Evolutionary conservation across 225 moss, liverwort and hornwort genomes (phyloP), one percentile per base, ranked within the genome.

Genomic region (Pseudisothecium myosuroides): DNA sequence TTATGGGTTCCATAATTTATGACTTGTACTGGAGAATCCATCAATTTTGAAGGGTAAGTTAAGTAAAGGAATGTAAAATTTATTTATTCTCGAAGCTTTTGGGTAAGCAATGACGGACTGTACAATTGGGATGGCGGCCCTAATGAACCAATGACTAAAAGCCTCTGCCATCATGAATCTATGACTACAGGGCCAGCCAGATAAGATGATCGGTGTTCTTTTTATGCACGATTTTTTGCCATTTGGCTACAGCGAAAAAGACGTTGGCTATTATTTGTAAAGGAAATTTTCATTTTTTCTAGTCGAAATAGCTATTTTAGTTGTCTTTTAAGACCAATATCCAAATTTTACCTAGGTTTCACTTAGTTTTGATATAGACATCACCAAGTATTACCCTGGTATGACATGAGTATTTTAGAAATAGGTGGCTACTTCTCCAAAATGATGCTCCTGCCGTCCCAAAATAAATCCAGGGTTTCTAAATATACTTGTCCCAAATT

Each of bases 271-370:
- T 7, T 28, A 18, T 49, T 49, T 19, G 18, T 75, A 32, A 49
- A 49, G 32, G 7, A 31, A 12, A 20, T 20, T 75, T 75, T 49
- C 2, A 49, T 19, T 17, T 29, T 43, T 16, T 15, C 1, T 0
- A 6, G 29, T 17, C 17, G 11, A 6, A 29, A 18, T 11, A 74
- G 11, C 2, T 0, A 6, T 1, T 17, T 17, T 45, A 3, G 6
- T 19, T 47, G 6, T 47, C 0, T 19, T 37, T 64, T 18, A 16
- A 32, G 7, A 32, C 1, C 8, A 12, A 12, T 19, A 50, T 20
- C 0, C 7, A 20, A 12, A 12, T 32, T 7, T 11, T 5, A 49
- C 4, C 0, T 17, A 15, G 9, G 10, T 43, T 28, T 17, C 5
- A 27, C 16, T 10, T 67, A 37, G 20, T 20, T 37, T 11, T 37